phyloP scores from a whole-genome alignment of 768 basidiomycete species.

The Saitozyma podzolica region DNA sequence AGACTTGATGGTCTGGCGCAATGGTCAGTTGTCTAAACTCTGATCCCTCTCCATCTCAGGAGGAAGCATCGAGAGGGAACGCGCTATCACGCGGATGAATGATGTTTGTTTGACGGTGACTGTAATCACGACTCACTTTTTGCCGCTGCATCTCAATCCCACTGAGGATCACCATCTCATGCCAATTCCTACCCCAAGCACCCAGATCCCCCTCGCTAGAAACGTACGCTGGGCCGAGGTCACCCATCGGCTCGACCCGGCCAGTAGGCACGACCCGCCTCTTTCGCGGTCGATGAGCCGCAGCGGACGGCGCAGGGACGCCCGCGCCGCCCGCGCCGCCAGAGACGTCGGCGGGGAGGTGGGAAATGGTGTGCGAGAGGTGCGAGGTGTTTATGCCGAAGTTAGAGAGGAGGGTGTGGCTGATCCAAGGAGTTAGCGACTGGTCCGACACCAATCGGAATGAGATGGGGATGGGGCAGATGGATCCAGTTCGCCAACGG shows the following conservation, averaged over 20 bases:
- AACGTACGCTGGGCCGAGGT: conserved; percentile 7
- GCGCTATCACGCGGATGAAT: no score
- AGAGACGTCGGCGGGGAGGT: conserved; percentile 25
- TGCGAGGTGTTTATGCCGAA: conserved; percentile 92
- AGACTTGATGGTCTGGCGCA: conserved; percentile 33
- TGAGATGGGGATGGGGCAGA: no score
- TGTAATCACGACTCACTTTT: conserved; percentile 20
- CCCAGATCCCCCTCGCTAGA: conserved; percentile 31
- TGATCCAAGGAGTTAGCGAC: no score
- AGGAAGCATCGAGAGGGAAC: background rate
- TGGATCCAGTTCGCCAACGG: no score
- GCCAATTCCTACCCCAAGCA: conserved; percentile 45
- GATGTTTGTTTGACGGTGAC: background rate
- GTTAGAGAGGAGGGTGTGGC: conserved; percentile 79
- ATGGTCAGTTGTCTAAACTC: background rate
- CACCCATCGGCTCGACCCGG: background rate
- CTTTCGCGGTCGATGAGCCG: conserved; percentile 7
- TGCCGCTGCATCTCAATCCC: conserved; percentile 45
- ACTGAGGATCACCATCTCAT: conserved; percentile 46
- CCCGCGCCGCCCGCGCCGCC: background rate
- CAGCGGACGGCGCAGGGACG: background rate
- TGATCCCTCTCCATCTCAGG: no score
- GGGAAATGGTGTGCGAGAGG: conserved; percentile 69
- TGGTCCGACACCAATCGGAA: no score
- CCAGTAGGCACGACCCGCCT: background rate